Evolutionary conservation across 192 early-diverging fungal genomes (phyloP), one percentile per base, ranked within the genome.

Genomic region (Lunasporangiospora selenospora): DNA sequence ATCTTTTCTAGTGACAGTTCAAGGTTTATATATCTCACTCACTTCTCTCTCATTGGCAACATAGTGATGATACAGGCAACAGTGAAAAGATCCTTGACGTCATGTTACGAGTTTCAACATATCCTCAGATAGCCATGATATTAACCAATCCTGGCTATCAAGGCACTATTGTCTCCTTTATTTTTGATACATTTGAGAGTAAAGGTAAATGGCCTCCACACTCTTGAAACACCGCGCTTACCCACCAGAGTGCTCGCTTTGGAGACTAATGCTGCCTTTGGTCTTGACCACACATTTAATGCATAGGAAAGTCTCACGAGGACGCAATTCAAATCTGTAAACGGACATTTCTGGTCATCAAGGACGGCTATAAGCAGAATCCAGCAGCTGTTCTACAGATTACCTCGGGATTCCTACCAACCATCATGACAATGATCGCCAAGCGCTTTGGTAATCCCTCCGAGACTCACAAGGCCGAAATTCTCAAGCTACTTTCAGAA

Each of bases 71-170:
- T 9, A 63, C 69, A 3, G 61, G 56, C 7, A 58, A 46, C 18
- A 73, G 54, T 16, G 47, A 52, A 31, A 73, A 73, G 29, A 63
- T 73, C 16, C 48, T 73, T 16, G 45, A 73, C 40, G 63, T 73
- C 49, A 19, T 73, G 46, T 8, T 63, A 48, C 57, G 44, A 49
- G 53, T 73, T 16, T 51, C 69, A 16, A 40, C 61, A 9, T 73
- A 63, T 30, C 69, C 69, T 15, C 60, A 73, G 32, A 32, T 53
- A 16, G 50, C 60, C 5, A 63, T 62, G 69, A 32, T 63, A 1
- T 40, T 73, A 41, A 73, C 69, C 30, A 63, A 73, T n/a, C 45
- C 61, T 27, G 39, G 42, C 6, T 63, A 63, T 24, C 60, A 63
- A 36, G 58, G 60, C 23, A 37, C 32, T 2, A 73, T 73, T 23